Conservation (phyloP, 2,329 filamentous ascomycete genomes). For the Emergomyces orientalis region DNA sequence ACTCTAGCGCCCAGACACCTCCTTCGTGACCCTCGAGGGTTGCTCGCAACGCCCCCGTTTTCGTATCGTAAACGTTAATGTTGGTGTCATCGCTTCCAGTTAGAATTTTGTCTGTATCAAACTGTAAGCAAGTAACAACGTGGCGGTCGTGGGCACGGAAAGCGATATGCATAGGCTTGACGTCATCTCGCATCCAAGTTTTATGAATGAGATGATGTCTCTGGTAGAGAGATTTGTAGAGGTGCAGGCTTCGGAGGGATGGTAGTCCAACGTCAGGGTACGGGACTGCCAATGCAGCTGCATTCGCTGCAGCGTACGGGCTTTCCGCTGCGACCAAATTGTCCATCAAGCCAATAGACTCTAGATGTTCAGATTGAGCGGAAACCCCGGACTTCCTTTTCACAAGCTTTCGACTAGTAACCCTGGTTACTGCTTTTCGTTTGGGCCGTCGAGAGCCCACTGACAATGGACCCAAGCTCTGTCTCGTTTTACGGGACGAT, state of each 20-base stretch:
- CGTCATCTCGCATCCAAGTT: slow-evolving; percentile 77
- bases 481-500: slow-evolving; percentile 20
- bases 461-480: slow-evolving; percentile 17
- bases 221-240: slow-evolving; percentile 94
- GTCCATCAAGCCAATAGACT: slow-evolving; percentile 38
- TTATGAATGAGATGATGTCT: slow-evolving; percentile 83
- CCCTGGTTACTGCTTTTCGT: slow-evolving; percentile 40
- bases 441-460: slow-evolving; percentile 29
- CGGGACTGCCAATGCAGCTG: slow-evolving; percentile 72
- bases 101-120: slow-evolving; percentile 95
- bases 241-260: slow-evolving; percentile 71
- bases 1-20: slow-evolving; percentile 94
- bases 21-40: slow-evolving; percentile 90
- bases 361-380: slow-evolving; percentile 32
- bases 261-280: slow-evolving; percentile 71
- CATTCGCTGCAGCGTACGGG: slow-evolving; percentile 68
- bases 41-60: slow-evolving; percentile 74
- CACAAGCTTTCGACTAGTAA: slow-evolving; percentile 44
- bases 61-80: slow-evolving; percentile 96
- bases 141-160: slow-evolving; percentile 94
- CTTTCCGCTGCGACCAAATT: slow-evolving; percentile 56
- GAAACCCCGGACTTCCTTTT: slow-evolving; percentile 44
- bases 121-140: slow-evolving; percentile 95
- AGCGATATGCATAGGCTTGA: slow-evolving; percentile 82
- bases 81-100: slow-evolving; percentile 96